phyloP scores from a whole-genome alignment of 441 rosid genomes.

The Gossypium davidsonii region DNA sequence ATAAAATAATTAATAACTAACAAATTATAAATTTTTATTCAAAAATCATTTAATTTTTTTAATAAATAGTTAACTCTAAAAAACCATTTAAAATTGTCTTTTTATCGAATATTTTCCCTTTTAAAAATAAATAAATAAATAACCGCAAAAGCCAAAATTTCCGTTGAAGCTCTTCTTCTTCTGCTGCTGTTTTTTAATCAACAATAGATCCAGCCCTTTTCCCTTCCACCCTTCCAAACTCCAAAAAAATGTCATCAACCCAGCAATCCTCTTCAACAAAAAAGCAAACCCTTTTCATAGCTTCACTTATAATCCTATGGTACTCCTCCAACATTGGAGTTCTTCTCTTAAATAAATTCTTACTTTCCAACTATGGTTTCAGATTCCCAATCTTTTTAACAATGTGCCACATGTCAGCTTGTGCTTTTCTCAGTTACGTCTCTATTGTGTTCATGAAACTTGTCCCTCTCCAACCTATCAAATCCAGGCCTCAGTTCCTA shows the following conservation, averaged over 20 bases:
- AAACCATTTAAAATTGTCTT: too few species aligned
- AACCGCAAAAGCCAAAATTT: background rate
- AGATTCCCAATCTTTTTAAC: constrained; percentile 84
- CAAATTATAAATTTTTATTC: too few species aligned
- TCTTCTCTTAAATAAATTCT: constrained; percentile 71
- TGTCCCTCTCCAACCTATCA: constrained; percentile 74
- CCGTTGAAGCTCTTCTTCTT: constrained; percentile 22
- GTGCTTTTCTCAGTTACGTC: constrained; percentile 72
- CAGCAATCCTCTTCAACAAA: constrained; percentile 9
- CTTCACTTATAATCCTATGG: constrained; percentile 55
- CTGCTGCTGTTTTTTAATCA: background rate
- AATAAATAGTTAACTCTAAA: too few species aligned
- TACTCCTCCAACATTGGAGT: constrained; percentile 86
- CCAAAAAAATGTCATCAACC: constrained; percentile 23
- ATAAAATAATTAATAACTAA: too few species aligned
- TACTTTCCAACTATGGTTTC: constrained; percentile 87
- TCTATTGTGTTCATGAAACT: constrained; percentile 77
- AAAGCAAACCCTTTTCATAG: constrained; percentile 51
- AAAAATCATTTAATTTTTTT: too few species aligned
- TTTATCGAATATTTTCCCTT: too few species aligned
- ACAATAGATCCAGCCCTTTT: constrained; percentile 1
- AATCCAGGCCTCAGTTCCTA: constrained; percentile 63
- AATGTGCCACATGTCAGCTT: constrained; percentile 95
- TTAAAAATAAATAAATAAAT: background rate
- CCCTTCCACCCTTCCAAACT: background rate